Evolutionary conservation across 768 basidiomycete species (phyloP).

Genomic region (Phaeotremella fagi): DNA sequence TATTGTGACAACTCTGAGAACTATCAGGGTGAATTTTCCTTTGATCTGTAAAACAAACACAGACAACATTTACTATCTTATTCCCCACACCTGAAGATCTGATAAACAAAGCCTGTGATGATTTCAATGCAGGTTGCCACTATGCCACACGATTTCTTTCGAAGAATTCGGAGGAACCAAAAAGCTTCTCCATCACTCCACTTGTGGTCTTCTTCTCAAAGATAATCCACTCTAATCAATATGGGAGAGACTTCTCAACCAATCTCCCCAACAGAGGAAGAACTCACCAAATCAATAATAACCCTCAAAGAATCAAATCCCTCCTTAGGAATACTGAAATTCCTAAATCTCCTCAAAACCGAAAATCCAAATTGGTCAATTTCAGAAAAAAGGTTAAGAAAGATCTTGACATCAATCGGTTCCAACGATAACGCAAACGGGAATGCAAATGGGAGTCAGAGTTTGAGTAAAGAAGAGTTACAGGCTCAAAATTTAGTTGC

Average conservation of each 20-base stretch:
- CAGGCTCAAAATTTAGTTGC: slow-evolving; percentile 51
- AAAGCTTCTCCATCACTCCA: too few species aligned
- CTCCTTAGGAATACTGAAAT: slow-evolving; percentile 64
- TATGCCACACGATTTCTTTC: too few species aligned
- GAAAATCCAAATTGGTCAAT: slow-evolving; percentile 67
- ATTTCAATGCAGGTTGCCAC: too few species aligned
- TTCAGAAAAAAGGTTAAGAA: slow-evolving; percentile 75
- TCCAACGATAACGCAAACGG: slow-evolving; percentile 14
- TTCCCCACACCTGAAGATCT: too few species aligned
- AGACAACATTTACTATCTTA: too few species aligned
- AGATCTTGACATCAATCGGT: slow-evolving; percentile 59
- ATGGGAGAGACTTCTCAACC: not conserved
- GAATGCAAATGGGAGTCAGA: not conserved
- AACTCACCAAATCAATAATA: slow-evolving; percentile 58
- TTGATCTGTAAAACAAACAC: too few species aligned
- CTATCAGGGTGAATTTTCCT: too few species aligned
- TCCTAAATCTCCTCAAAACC: slow-evolving; percentile 61
- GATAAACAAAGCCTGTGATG: too few species aligned
- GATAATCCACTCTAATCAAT: not conserved
- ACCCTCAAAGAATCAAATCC: slow-evolving; percentile 60
- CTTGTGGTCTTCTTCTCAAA: too few species aligned
- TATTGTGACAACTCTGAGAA: too few species aligned
- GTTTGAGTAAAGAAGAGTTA: too few species aligned
- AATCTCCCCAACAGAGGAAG: slow-evolving; percentile 58
- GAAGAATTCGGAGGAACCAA: too few species aligned